phyloP scores from a whole-genome alignment of 2,329 filamentous ascomycete genomes.

The Fusarium tjaetaba region DNA sequence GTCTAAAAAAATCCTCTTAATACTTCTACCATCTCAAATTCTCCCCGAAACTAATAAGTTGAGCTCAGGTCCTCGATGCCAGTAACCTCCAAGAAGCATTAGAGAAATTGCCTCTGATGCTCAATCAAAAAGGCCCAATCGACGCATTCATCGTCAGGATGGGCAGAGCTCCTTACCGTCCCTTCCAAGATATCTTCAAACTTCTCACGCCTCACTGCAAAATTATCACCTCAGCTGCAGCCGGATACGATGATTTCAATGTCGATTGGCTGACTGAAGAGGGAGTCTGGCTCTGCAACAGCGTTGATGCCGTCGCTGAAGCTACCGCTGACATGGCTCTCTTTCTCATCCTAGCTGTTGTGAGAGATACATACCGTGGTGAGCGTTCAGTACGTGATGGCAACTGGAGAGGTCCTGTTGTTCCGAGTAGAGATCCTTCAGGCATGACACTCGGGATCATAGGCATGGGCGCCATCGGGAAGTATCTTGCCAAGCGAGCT shows the following conservation, averaged over 20 bases:
- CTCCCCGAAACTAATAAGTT: neutral
- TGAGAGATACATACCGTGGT: constrained; percentile 56
- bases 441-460: constrained; percentile 59
- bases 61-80: constrained; percentile 46
- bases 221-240: constrained; percentile 58
- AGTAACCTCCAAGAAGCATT: constrained; percentile 50
- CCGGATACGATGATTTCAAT: constrained; percentile 60
- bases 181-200: constrained; percentile 58
- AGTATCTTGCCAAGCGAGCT: constrained; percentile 53
- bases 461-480: constrained; percentile 60
- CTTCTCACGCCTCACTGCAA: constrained; percentile 54
- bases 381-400: constrained; percentile 52
- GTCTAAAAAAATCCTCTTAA: too few species aligned
- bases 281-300: constrained; percentile 64
- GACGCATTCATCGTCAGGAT: constrained; percentile 61
- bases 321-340: constrained; percentile 61
- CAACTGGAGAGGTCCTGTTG: constrained; percentile 48
- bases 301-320: constrained; percentile 62
- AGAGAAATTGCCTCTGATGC: constrained; percentile 49
- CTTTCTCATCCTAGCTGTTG: constrained; percentile 47
- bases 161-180: constrained; percentile 59
- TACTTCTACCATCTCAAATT: accelerated
- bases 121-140: constrained; percentile 52
- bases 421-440: constrained; percentile 54
- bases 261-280: constrained; percentile 54